Evolutionary conservation across 2,329 filamentous ascomycete species (phyloP), one percentile per base, ranked within the genome.

Genomic region (Apiospora kogelbergensis): DNA sequence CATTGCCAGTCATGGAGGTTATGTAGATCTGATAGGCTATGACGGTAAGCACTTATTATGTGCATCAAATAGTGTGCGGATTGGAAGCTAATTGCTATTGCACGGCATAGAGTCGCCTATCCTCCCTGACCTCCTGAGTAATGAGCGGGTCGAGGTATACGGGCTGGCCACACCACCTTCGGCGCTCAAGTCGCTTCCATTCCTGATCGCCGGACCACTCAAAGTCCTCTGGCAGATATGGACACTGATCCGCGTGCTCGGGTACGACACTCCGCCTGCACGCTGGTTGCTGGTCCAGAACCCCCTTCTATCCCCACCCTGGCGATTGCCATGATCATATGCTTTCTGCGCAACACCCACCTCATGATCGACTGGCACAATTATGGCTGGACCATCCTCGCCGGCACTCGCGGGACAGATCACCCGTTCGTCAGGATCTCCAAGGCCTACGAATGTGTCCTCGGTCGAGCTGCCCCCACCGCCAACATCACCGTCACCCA

Each of bases 351-450:
- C 65, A 91, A 93, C 74, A 97, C 93, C 46, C 88, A 89, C 68
- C 86, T 99, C 4, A 86, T 98, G 70, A 92, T 98, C 68, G 96
- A 99, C 83, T 99, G 96, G 96, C 96, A 99, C 84, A 99, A 99
- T 81, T 98, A 98, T 80, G 96, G 95, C 74, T 97, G 95, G 85
- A 95, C 94, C 10, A 97, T 99, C 74, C 88, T 99, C 3, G 92
- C 87, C 6, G 84, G 87, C 64, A 88, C 86, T 65, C 81, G 84
- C 30, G 85, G 88, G 48, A 72, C 81, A 1, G 80, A 77, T 6
- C 93, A 97, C 76, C 91, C 91, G 0, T 86, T 98, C n/a, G 94
- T 98, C 10, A 85, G 82, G 37, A 77, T 97, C 10, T 93, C 95
- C 30, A 90, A 89, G 72, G 85, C 85, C 76, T 98, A 98, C 77